phyloP scores from a whole-genome alignment of 2,329 filamentous ascomycete genomes.

The Fusarium sp. region DNA sequence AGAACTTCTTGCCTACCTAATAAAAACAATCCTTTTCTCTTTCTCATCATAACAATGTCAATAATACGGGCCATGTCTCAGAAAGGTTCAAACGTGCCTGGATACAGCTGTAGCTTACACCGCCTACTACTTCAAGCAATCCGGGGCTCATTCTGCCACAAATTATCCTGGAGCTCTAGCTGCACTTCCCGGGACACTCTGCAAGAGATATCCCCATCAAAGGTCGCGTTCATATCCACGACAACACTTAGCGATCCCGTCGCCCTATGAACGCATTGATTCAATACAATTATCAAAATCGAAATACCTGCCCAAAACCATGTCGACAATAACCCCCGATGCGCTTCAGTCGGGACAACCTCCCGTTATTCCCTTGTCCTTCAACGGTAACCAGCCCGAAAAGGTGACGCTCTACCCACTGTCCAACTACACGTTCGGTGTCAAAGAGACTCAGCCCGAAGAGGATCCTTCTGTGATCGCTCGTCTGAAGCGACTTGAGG shows the following conservation, averaged over 20 bases:
- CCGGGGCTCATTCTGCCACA: slow-evolving; percentile 24
- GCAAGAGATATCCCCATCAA: slow-evolving; percentile 19
- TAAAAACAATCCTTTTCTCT: background rate
- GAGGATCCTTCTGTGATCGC: slow-evolving; percentile 96
- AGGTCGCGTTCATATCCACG: background rate
- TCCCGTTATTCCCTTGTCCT: slow-evolving; percentile 82
- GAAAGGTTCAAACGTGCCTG: background rate
- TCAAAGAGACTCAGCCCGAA: slow-evolving; percentile 97
- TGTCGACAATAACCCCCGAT: slow-evolving; percentile 86
- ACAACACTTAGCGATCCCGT: background rate
- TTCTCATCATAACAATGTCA: background rate
- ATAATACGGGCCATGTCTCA: background rate
- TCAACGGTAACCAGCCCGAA: slow-evolving; percentile 88
- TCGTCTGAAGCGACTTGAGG: slow-evolving; percentile 91
- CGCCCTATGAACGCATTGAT: background rate
- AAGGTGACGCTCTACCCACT: slow-evolving; percentile 94
- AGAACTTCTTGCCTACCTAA: background rate
- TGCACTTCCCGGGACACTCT: slow-evolving; percentile 14
- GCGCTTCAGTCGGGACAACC: slow-evolving; percentile 82
- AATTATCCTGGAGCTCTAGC: slow-evolving; percentile 30
- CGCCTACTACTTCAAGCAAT: slow-evolving; percentile 21
- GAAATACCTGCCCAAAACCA: slow-evolving; percentile 50
- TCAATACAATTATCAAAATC: background rate
- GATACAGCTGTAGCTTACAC: background rate
- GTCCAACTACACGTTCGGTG: slow-evolving; percentile 98